Evolutionary conservation across 1,284 basidiomycete species (phyloP).

Genomic region (Dichomitus squalens): DNA sequence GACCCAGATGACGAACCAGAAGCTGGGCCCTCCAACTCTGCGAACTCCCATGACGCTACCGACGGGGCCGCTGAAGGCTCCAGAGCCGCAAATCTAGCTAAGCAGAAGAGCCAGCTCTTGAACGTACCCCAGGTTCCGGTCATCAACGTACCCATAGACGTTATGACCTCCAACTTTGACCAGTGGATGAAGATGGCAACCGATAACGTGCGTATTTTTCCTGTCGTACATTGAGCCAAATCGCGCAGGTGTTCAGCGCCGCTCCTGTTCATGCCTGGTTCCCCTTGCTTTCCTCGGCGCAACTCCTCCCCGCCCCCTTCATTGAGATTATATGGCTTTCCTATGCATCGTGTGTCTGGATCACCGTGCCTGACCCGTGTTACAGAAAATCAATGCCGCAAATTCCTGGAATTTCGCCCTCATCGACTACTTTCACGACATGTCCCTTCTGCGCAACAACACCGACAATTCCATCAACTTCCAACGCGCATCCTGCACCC

Average conservation of each 20-base stretch:
- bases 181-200: constrained; percentile 99
- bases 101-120: constrained; percentile 65
- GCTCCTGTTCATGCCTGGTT: neutral
- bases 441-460: constrained; percentile 93
- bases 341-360: too few relatives aligned
- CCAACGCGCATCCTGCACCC: constrained; percentile 95
- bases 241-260: neutral
- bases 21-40: constrained; percentile 54
- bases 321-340: too few relatives aligned
- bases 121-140: constrained; percentile 59
- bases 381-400: constrained; percentile 96
- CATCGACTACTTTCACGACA: constrained; percentile 99
- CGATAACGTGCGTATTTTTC: constrained; percentile 77
- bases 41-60: constrained; percentile 23
- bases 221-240: neutral
- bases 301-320: neutral
- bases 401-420: constrained; percentile 99
- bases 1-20: constrained; percentile 50
- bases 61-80: constrained; percentile 39
- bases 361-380: too few relatives aligned
- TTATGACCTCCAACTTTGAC: constrained; percentile 90
- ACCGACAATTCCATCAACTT: constrained; percentile 97
- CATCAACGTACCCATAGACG: constrained; percentile 69
- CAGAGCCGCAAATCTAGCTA: constrained; percentile 40
- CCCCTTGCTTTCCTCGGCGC: neutral